A percentile compares a stretch with the other conserved stretches of the same genome.
phyloP scores from a whole-genome alignment of 225 moss, liverwort and hornwort genomes.

The Bryoerythrophyllum caledonicum region DNA sequence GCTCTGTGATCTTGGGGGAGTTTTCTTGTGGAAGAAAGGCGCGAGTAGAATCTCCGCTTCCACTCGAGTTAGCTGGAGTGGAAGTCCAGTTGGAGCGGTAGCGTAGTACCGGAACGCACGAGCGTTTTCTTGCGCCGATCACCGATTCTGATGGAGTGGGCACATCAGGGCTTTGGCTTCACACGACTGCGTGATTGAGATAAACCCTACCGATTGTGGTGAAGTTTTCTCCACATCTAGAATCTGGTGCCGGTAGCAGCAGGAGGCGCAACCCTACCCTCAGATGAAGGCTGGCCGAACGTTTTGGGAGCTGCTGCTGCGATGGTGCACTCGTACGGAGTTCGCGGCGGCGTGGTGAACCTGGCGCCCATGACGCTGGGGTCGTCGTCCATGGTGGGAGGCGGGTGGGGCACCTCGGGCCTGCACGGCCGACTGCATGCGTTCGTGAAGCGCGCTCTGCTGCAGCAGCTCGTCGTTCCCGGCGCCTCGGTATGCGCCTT shows the following conservation, averaged over 20 bases:
- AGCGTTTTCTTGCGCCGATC: neutral
- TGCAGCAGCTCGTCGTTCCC: conserved; percentile 54
- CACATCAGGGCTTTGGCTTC: too few species aligned
- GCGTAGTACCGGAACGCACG: conserved; percentile 7
- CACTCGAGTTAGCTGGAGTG: neutral
- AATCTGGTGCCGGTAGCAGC: neutral
- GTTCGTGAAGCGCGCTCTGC: conserved; percentile 58
- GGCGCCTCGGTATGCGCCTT: conserved; percentile 43
- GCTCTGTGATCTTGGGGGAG: conserved; percentile 1
- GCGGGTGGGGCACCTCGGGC: conserved; percentile 52
- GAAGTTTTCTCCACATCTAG: neutral
- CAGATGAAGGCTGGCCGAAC: neutral
- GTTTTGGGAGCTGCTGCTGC: conserved; percentile 11
- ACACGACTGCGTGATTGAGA: neutral
- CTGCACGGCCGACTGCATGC: conserved; percentile 56
- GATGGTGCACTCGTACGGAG: conserved; percentile 51
- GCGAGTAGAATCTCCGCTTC: conserved; percentile 14
- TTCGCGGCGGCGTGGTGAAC: conserved; percentile 44
- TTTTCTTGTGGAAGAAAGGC: conserved; percentile 34
- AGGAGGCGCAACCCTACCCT: neutral
- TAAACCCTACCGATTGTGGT: conserved; percentile 21
- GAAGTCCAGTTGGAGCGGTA: conserved; percentile 7
- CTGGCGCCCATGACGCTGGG: conserved; percentile 46
- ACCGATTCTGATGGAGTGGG: too few species aligned
- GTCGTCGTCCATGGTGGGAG: conserved; percentile 55